Conservation (phyloP, 306 rosid species). For the Cicer pinnatifidum region DNA sequence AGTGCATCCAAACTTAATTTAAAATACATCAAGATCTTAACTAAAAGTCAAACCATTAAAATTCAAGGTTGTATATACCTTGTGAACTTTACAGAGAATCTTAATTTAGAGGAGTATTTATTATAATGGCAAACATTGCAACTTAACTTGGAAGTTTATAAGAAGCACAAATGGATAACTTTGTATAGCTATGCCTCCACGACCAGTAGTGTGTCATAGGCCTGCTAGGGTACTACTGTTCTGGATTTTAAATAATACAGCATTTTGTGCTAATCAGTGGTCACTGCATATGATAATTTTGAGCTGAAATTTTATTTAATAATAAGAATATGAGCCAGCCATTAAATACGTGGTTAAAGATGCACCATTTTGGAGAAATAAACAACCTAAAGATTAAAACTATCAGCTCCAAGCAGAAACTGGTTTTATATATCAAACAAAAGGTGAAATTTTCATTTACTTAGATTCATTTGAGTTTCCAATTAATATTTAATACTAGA, state of each 20-base stretch:
- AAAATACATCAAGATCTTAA: not conserved
- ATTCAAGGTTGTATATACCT: constrained; percentile 3
- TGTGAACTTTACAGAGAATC: not conserved
- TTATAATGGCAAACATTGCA: constrained; percentile 14
- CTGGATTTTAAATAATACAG: not conserved
- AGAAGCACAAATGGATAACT: constrained; percentile 8
- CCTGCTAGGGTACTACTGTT: not conserved
- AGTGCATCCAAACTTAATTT: constrained; percentile 18
- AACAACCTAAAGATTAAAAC: constrained; percentile 17
- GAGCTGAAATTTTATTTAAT: constrained; percentile 8
- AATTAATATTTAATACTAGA: constrained; percentile 26
- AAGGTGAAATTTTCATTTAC: constrained; percentile 11
- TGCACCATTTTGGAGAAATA: constrained; percentile 19
- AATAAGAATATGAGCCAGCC: not conserved
- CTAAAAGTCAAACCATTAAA: not conserved
- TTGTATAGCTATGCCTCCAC: not conserved
- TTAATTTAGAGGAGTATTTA: not conserved
- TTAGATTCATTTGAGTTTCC: constrained; percentile 3
- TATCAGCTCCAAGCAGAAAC: constrained; percentile 16
- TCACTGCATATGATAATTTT: no score
- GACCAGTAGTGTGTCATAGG: not conserved
- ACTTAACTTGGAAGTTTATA: not conserved
- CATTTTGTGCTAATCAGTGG: not conserved
- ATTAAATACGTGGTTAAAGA: not conserved
- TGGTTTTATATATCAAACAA: not conserved